Evolutionary conservation across 495 filamentous ascomycete genomes (phyloP).

Genomic region (Podospora bellae-mahoneyi): DNA sequence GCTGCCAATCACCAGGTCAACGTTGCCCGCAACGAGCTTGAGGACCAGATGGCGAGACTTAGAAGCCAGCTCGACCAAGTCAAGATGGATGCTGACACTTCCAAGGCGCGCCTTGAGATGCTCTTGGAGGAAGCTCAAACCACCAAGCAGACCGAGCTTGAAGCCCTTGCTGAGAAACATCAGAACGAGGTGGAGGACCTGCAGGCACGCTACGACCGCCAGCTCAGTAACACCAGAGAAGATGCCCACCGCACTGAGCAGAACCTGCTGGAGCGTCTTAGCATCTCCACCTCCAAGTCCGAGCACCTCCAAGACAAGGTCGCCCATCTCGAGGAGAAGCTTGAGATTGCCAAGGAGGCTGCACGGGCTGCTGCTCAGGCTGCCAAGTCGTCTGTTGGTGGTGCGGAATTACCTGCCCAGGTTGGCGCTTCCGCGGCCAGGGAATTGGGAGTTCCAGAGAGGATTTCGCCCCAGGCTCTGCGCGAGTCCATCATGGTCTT

Average conservation of each 20-base stretch:
- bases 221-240: slow-evolving; percentile 65
- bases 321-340: slow-evolving; percentile 73
- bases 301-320: slow-evolving; percentile 79
- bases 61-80: slow-evolving; percentile 68
- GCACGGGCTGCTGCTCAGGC: slow-evolving; percentile 82
- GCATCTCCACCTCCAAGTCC: slow-evolving; percentile 72
- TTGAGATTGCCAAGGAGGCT: slow-evolving; percentile 86
- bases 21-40: slow-evolving; percentile 70
- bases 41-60: slow-evolving; percentile 65
- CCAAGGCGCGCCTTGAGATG: slow-evolving; percentile 69
- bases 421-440: slow-evolving; percentile 39
- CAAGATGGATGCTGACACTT: slow-evolving; percentile 68
- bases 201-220: slow-evolving; percentile 67
- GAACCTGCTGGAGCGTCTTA: slow-evolving; percentile 66
- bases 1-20: slow-evolving; percentile 79
- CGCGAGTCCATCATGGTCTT: slow-evolving; percentile 94
- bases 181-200: slow-evolving; percentile 68
- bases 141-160: slow-evolving; percentile 59
- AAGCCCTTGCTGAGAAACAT: slow-evolving; percentile 65
- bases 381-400: slow-evolving; percentile 61
- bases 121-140: slow-evolving; percentile 71
- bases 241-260: slow-evolving; percentile 67
- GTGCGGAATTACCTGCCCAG: slow-evolving; percentile 32
- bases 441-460: slow-evolving; percentile 63
- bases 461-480: slow-evolving; percentile 87